These are phyloP conservation scores for Tetradesmus obliquus DNA, from an alignment of 139 green algal genomes.

Conservation along the genomic window DNA sequence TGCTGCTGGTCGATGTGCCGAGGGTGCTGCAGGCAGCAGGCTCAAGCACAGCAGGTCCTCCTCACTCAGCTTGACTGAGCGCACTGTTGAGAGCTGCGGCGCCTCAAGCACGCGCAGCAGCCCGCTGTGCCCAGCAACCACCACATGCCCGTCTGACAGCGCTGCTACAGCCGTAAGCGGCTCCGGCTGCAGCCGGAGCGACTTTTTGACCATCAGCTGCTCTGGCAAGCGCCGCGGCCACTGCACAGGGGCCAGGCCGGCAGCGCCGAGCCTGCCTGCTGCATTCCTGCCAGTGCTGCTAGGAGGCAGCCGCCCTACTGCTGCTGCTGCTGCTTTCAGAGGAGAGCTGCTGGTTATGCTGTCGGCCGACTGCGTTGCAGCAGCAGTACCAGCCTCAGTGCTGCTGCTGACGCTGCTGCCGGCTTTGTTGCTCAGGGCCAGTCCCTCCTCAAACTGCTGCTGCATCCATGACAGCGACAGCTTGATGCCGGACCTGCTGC, in stretches of 20 bases:
- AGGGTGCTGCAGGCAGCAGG: conserved; percentile 50
- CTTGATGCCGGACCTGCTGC: conserved; percentile 15
- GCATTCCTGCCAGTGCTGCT: conserved; percentile 29
- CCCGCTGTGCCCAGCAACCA: conserved; percentile 58
- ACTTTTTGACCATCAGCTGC: conserved; percentile 12
- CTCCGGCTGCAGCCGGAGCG: conserved; percentile 50
- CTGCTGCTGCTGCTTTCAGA: conserved; percentile 25
- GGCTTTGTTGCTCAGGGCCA: conserved; percentile 21
- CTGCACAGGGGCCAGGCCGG: neutral
- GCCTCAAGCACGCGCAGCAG: conserved; percentile 61
- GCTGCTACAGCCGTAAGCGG: conserved; percentile 52
- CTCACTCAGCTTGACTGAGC: conserved; percentile 50
- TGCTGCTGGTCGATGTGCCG: neutral
- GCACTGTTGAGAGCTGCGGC: conserved; percentile 26
- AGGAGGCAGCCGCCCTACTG: conserved; percentile 26
- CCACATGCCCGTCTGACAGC: conserved; percentile 27
- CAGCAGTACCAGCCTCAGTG: neutral
- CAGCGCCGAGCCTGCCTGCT: neutral
- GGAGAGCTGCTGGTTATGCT: neutral
- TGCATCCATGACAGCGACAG: conserved; percentile 47
- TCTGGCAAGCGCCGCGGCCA: conserved; percentile 35
- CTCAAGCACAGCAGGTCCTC: conserved; percentile 65
- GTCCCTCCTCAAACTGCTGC: conserved; percentile 43
- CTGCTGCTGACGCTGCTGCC: neutral
- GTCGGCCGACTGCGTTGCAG: neutral